Base-by-base conservation (phyloP, 2,329 filamentous ascomycete species). In the Eutypa lata region DNA sequence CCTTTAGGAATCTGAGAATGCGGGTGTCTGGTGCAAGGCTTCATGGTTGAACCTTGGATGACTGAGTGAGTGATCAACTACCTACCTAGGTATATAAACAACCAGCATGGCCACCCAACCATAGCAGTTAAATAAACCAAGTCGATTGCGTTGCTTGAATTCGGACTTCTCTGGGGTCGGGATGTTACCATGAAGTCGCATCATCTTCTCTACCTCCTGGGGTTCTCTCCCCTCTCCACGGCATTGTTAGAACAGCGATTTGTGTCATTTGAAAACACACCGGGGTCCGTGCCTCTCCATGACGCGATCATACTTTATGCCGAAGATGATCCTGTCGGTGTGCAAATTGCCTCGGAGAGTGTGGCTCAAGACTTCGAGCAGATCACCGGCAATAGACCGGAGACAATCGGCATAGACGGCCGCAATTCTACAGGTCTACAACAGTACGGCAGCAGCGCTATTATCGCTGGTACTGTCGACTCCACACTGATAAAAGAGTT, bases 391-490 rank as follows among this genome's bases (percentile, higher is more conserved):
- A 51, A 44, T 14, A 40, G 31, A 18, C 55, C 58, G 3, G 49
- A 46, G 2, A 14, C 64, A 11, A 50, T 53, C 22, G 51, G 53
- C 22, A n/a, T 56, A 7, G 49, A 47, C 7, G 19, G n/a, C 8
- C 33, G 26, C 1, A 51, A 49, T 19, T 35, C 35, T 14, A 33
- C 44, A n/a, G 43, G 44, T 24, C 51, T 44, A 54, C 54, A 21
- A 7, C 13, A 42, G 2, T 49, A 49, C 24, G 40, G 47, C 0
- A 70, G 63, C 2, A 67, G 67, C 2, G 72, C 71, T 2, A 78
- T 83, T 53, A 77, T 83, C 51, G 74, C 76, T 13, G 80, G 79
- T 8, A 81, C 78, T 1, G 68, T 80, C 52, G 75, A 77, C 49
- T 72, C 59, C 2, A 11, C 68, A 6, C 61, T 80, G n/a, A 74